Evolutionary conservation across 2,329 filamentous ascomycete species (phyloP).

Genomic region (Calonectria honghensis): DNA sequence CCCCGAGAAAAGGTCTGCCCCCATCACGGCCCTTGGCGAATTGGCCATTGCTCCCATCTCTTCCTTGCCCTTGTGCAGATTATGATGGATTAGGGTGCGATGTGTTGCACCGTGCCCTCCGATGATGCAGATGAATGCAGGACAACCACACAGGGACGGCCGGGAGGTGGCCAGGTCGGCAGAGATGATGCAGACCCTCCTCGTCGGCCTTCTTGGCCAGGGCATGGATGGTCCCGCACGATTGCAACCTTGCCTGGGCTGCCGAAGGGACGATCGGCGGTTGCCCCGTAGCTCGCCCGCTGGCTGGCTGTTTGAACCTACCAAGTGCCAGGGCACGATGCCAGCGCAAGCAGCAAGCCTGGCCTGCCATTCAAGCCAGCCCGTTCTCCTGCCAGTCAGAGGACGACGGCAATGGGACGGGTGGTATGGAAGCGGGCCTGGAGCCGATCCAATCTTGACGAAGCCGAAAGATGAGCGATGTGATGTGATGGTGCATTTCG

Average conservation of each 20-base stretch:
- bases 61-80: slow-evolving; percentile 45
- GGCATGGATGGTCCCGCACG: slow-evolving; percentile 38
- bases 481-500: slow-evolving; percentile 54
- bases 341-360: slow-evolving; percentile 33
- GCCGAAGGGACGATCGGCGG: slow-evolving; percentile 54
- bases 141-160: slow-evolving; percentile 42
- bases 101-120: slow-evolving; percentile 53
- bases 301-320: slow-evolving; percentile 36
- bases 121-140: slow-evolving; percentile 51
- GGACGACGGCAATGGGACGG: slow-evolving; percentile 51
- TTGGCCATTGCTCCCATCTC: slow-evolving; percentile 37
- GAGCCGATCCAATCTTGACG: slow-evolving; percentile 51
- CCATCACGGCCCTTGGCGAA: slow-evolving; percentile 25
- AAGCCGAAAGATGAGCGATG: slow-evolving; percentile 47
- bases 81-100: slow-evolving; percentile 45
- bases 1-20: slow-evolving; percentile 44
- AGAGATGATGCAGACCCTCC: slow-evolving; percentile 51
- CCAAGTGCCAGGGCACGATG: slow-evolving; percentile 35
- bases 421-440: slow-evolving; percentile 46
- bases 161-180: slow-evolving; percentile 48
- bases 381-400: slow-evolving; percentile 44
- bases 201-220: slow-evolving; percentile 43
- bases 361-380: slow-evolving; percentile 49
- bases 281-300: slow-evolving; percentile 46
- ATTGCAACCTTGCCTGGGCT: slow-evolving; percentile 42